Base-by-base conservation (phyloP, 179 eudicot species). In the Pouteria campechiana region DNA sequence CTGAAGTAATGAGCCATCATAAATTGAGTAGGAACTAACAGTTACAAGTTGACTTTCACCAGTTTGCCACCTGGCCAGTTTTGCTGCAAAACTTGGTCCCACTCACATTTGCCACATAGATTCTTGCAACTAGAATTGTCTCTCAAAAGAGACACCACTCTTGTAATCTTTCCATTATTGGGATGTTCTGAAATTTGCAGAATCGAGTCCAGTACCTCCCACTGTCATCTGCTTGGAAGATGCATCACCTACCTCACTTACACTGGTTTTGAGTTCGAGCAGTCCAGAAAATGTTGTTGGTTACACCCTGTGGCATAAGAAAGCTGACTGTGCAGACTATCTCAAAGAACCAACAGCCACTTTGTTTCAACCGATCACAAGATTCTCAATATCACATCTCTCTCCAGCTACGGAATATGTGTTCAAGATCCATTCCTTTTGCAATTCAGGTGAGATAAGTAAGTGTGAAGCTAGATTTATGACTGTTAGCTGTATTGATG, bases 241-340 rank as follows among this genome's bases (percentile, higher is more conserved):
- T 29, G 46, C 73, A 16, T 22, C 48, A 19, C 36, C 70, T 12
- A 69, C 81, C 14, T 78, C 87, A 7, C 49, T 68, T 21, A 57
- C 67, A 2, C 66, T 84, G 25, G 40, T 64, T 32, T 48, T 84
- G 53, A 66, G 65, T 46, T 54, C 70, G 13, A 70, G 57, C 25
- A 71, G 44, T 55, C 52, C 50, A 5, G 75, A 39, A 38, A 67
- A 52, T 16, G 46, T 54, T 44, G 52, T 49, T 15, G 51, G 77
- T 34, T 78, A 74, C 44, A 46, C 70, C 52, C 34, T 84, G 53
- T 81, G 92, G 92, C 81, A 77, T 58, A 78, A 70, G 15, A 81
- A 74, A 72, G 74, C 64, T 42, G 55, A 50, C 53, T 87, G 65
- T 18, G 30, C 25, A 28, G 64, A 60, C 28, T 76, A 65, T 52